Base-by-base conservation (phyloP, 2,329 filamentous ascomycete genomes). In the Colletotrichum sp. region DNA sequence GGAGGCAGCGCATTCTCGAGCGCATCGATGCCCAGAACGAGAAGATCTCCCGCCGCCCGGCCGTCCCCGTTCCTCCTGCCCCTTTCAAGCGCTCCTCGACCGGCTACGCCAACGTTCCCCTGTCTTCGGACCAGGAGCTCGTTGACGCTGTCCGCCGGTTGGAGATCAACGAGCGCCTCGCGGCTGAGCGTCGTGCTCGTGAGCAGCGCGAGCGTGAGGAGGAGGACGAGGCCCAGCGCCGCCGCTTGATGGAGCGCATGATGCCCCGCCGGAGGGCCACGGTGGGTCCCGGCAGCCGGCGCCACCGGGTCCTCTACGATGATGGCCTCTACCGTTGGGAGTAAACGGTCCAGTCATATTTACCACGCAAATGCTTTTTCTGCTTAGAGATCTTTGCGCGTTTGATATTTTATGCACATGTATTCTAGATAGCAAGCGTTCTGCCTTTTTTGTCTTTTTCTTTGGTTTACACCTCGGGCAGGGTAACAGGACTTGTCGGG, bases 1-100 rank as follows among this genome's bases (percentile, higher is more conserved):
- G 81, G 39, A 78, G 80, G 32, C 75, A 77, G 30, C 78, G 74
- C 36, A 78, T 83, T 4, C 80, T 80, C 34, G 76, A 79, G 10
- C 83, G 84, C 77, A 87, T 88, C 70, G 82, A 82, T 10, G 82
- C 82, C 71, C 85, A 85, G 70, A 89, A 89, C 69, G 82, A 83
- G 36, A 83, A 84, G 71, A 89, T 89, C 69, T 81, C 83, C 72
- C 82, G 78, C 75, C 85, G 87, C 12, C 80, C 82, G 22, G 76
- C 81, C 8, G 81, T 84, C 16, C 83, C 83, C 56, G 68, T 78
- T 8, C 74, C 77, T 6, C 36, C 70, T 3, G 30, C 69, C 4
- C 60, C 69, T 2, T 48, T 78, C 1, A 65, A 43, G 16, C 75
- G 77, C 66, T 71, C 77, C 0, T 69, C 77, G 3, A 77, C 77